Conservation (phyloP, 345 rosid genomes). For the Populus euphratica region DNA sequence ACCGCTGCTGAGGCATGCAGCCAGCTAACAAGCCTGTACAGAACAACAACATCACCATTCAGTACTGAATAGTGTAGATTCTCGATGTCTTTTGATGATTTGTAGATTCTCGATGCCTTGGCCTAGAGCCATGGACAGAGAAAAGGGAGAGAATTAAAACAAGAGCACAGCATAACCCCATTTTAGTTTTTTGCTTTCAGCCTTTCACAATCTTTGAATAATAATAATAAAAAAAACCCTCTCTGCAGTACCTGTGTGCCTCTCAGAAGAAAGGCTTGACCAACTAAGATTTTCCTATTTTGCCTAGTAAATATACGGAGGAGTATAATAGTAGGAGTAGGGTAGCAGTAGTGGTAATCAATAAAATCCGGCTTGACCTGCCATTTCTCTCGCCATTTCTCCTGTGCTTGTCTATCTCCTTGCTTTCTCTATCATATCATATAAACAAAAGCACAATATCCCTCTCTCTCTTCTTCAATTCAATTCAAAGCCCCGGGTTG, state of each 20-base stretch:
- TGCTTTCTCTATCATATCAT: background rate
- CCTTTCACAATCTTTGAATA: too few species aligned
- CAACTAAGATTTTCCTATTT: background rate
- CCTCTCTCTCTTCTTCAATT: constrained; percentile 1
- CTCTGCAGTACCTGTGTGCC: background rate
- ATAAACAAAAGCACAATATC: background rate
- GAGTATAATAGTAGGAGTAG: background rate
- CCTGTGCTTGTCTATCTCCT: constrained; percentile 7
- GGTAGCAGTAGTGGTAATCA: background rate
- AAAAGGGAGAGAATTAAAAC: background rate
- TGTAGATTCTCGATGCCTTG: too few species aligned
- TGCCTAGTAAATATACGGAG: too few species aligned
- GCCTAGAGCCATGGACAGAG: background rate
- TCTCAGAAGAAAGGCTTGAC: background rate
- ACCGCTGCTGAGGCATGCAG: constrained; percentile 1
- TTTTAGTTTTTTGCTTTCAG: too few species aligned
- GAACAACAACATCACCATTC: background rate
- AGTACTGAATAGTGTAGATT: background rate
- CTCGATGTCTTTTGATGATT: too few species aligned
- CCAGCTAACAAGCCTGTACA: constrained; percentile 1
- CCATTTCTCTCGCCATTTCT: constrained; percentile 13
- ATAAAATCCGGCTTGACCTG: constrained; percentile 7
- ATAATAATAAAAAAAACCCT: background rate
- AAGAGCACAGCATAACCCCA: too few species aligned
- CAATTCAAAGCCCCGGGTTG: constrained; percentile 3